Evolutionary conservation across 2,329 filamentous ascomycete species (phyloP), one percentile per base, ranked within the genome.

Genomic region (Hypoxylon sp.): DNA sequence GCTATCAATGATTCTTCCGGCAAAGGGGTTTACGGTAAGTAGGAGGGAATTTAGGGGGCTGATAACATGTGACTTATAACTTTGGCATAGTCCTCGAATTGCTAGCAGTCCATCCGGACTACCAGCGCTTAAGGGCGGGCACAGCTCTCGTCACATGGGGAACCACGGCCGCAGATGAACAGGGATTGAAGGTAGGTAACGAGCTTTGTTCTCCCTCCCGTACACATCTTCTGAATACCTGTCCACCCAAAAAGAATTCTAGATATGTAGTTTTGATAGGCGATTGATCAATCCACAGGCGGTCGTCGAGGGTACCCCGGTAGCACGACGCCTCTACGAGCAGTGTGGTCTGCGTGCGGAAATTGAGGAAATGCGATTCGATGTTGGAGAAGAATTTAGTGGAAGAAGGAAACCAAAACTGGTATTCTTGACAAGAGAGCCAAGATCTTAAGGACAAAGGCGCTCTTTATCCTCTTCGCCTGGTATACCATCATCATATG

Each of bases 121-220:
- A 68, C 34, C 72, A 74, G 51, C 59, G 67, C 32, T 9, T 69
- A 34, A 73, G 74, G 1, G 74, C 70, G 3, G 73, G 74, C 4
- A 59, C 62, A 10, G 67, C 67, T 46, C 72, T 75, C 1, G 74
- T 75, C 5, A 23, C 52, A 13, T 75, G 74, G 74, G 74, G 74
- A n/a, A 72, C 60, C 4, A 32, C 43, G 1, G 65, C 63, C 36
- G 63, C 73, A 7, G 73, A 74, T 52, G 17, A 69, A 43, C 45
- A 60, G n/a, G 51, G 63, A 13, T 7, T 74, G 3, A 65, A 63
- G 56, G 71, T 72, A 72, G 45, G 13, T 11, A 14, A 14, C 57
- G 13, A 9, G n/a, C 13, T 25, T 14, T 25, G 7, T 5, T 34
- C n/a, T 46, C 17, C 32, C 5, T 55, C n/a, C 38, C 38, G n/a